phyloP scores from a whole-genome alignment of 495 filamentous ascomycete genomes.

The Lasiosphaeria hispida region DNA sequence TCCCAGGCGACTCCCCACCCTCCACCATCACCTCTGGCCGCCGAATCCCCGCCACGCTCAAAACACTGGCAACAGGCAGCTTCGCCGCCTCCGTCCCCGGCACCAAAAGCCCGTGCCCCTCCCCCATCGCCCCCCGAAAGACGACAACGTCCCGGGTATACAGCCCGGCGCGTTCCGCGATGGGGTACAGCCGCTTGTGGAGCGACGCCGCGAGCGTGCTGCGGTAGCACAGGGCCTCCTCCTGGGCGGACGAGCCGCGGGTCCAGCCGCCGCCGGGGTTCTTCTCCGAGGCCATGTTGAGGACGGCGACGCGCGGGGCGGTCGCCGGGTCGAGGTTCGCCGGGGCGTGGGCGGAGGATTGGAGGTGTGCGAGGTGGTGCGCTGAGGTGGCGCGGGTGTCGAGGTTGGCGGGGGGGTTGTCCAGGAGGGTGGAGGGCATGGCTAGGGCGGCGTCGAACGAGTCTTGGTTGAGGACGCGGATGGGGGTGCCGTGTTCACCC shows the following conservation, averaged over 20 bases:
- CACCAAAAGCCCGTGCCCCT: conserved; percentile 42
- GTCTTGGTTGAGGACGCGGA: conserved; percentile 51
- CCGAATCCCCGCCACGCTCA: conserved; percentile 55
- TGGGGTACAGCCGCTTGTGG: conserved; percentile 50
- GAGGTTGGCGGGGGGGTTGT: not conserved
- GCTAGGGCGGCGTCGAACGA: conserved; percentile 49
- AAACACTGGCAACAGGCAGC: conserved; percentile 52
- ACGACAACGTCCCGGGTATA: conserved; percentile 60
- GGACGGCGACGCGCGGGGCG: conserved; percentile 46
- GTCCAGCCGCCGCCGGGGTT: conserved; percentile 57
- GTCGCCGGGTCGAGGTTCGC: conserved; percentile 17
- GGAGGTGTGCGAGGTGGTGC: conserved; percentile 1
- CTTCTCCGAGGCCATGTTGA: conserved; percentile 59
- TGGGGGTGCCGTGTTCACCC: conserved; percentile 18
- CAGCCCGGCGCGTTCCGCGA: conserved; percentile 41
- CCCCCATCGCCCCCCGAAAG: conserved; percentile 44
- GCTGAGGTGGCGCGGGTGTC: not conserved
- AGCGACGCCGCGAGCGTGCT: conserved; percentile 56
- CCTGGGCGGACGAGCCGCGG: conserved; percentile 55
- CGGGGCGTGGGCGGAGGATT: not conserved
- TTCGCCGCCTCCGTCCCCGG: conserved; percentile 13
- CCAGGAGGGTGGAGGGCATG: conserved; percentile 27
- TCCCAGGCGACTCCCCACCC: not conserved
- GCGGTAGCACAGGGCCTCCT: conserved; percentile 65
- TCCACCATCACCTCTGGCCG: conserved; percentile 32